phyloP scores from a whole-genome alignment of 73 alveolate genomes.

The Tetrahymena thermophila region DNA sequence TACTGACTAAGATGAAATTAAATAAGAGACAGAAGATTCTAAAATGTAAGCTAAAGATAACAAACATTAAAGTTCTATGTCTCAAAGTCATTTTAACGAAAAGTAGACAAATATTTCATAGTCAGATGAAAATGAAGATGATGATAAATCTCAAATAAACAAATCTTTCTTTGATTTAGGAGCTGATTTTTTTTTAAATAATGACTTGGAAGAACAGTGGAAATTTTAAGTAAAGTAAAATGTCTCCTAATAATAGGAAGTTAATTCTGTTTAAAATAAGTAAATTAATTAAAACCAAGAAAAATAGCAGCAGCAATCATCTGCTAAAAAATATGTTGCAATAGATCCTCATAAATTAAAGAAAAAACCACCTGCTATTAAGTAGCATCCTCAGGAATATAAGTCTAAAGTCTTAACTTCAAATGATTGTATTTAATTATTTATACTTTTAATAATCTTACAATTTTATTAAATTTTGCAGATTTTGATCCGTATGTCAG shows the following conservation, averaged over 20 bases:
- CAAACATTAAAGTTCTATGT: background rate
- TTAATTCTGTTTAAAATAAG: background rate
- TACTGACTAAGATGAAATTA: background rate
- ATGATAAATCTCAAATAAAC: background rate
- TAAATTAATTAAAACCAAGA: background rate
- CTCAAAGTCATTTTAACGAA: background rate
- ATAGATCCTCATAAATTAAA: background rate
- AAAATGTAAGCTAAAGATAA: background rate
- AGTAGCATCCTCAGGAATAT: background rate
- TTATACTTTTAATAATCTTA: background rate
- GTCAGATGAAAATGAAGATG: background rate
- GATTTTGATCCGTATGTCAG: background rate
- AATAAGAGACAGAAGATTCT: background rate
- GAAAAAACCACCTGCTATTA: background rate
- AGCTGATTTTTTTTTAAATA: background rate
- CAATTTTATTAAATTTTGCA: background rate
- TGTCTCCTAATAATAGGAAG: background rate
- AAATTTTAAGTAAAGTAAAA: background rate
- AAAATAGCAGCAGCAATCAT: background rate
- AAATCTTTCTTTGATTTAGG: background rate
- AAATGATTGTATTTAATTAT: background rate
- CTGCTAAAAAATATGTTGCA: background rate
- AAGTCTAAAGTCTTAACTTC: background rate
- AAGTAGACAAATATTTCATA: background rate
- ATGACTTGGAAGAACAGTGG: background rate